Base-by-base conservation (phyloP, 257 asterid genomes). In the Striga asiatica region DNA sequence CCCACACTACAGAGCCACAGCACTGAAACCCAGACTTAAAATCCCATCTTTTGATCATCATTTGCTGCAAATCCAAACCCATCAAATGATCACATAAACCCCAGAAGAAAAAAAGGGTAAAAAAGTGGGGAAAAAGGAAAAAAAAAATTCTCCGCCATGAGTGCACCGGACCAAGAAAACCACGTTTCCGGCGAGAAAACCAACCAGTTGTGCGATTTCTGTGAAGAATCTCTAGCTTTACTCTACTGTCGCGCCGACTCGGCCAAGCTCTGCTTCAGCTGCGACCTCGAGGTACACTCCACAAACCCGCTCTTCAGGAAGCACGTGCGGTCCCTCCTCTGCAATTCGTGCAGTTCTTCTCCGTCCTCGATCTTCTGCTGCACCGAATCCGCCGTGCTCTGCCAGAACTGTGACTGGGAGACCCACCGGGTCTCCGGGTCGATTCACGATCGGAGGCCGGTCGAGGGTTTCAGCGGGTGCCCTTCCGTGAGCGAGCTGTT, bases 341-440 rank as follows among this genome's bases (percentile, higher is more conserved):
- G 98, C 72, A 78, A 92, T 65, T 28, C 76, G 1, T 92, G 98
- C 65, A 57, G 67, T 27, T 71, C 93, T 2, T 70, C 86, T 23
- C 91, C 97, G 1, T 81, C 85, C 3, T 76, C 97, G 2, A 92
- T 92, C 25, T 82, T 78, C 57, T 92, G 98, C 64, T 59, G 71
- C 49, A 71, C 94, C 2, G 85, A 92, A 45, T 64, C 70, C 20
- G 67, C 66, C 3, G 88, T 92, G 32, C 76, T 80, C 16, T 92
- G 98, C 58, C 95, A 88, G 82, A 88, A 84, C 58, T 92, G 98
- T 69, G 98, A 92, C 31, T 88, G 98, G 97, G 97, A 92, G 58
- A 55, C 56, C 2, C 98, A 92, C 66, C 55, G 62, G n/a, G 48
- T 11, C 0, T 60, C 53, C 43, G 50, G 77, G 17, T 39, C 74